Conservation (phyloP, 768 basidiomycete species). For the Lenzites betulinus region DNA sequence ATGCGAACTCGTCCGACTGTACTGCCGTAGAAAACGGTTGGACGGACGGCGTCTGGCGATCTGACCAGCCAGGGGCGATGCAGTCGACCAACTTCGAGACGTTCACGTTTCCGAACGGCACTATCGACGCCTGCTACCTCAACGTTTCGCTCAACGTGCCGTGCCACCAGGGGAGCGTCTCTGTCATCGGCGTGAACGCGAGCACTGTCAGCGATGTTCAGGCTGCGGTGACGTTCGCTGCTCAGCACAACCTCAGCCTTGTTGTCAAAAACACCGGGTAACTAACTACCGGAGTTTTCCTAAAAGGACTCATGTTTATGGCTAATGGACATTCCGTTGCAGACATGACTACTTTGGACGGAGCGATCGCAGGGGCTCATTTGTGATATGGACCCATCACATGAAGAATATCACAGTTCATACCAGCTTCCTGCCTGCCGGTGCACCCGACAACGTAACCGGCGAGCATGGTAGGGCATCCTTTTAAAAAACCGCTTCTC, state of each 20-base stretch:
- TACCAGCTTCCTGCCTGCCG: constrained; percentile 35
- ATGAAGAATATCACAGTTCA: constrained; percentile 41
- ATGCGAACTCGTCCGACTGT: constrained; percentile 39
- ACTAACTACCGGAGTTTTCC: neutral
- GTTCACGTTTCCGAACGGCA: constrained; percentile 41
- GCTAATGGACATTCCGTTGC: neutral
- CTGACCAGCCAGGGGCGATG: constrained; percentile 15
- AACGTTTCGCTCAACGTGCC: constrained; percentile 42
- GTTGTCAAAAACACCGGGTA: constrained; percentile 34
- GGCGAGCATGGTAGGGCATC: constrained; percentile 13
- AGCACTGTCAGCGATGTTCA: constrained; percentile 33
- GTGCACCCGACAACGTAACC: constrained; percentile 22
- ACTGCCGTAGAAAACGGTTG: constrained; percentile 31
- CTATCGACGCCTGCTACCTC: constrained; percentile 53
- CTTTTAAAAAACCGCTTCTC: neutral
- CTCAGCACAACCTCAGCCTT: constrained; percentile 26
- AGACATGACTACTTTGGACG: constrained; percentile 28
- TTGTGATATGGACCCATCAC: constrained; percentile 44
- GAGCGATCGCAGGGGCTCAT: constrained; percentile 26
- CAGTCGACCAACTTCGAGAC: neutral
- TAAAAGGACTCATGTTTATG: neutral
- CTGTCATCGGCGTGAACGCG: constrained; percentile 34
- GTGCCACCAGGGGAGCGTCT: constrained; percentile 47
- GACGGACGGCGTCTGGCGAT: constrained; percentile 41
- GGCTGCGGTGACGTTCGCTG: constrained; percentile 30